Conservation (phyloP, 805 yeast genomes). For the Maudiozyma serrabonitensis region DNA sequence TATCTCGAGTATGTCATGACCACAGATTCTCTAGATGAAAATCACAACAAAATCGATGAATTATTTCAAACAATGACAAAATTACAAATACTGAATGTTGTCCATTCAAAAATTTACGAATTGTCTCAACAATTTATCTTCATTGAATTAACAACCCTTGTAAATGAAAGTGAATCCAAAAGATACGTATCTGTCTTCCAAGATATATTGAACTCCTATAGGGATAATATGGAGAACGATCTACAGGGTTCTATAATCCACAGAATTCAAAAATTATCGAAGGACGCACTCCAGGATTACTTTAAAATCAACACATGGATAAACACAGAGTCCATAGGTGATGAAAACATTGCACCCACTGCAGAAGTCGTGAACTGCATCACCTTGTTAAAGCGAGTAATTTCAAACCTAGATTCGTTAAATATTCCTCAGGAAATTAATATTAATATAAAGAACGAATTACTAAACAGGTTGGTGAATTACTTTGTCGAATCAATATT, state of each 20-base stretch:
- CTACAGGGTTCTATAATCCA: conserved; percentile 24
- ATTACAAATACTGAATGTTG: conserved; percentile 13
- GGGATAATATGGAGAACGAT: conserved; percentile 18
- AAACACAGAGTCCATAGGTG: conserved; percentile 1
- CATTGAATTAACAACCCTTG: conserved; percentile 15
- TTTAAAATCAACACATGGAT: conserved; percentile 29
- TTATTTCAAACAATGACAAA: conserved; percentile 19
- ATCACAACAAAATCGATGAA: conserved; percentile 18
- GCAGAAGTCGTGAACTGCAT: conserved; percentile 26
- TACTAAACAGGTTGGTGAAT: conserved; percentile 23
- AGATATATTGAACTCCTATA: conserved; percentile 23
- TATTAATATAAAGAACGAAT: conserved; percentile 18
- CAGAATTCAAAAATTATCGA: conserved; percentile 25
- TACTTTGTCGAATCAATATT: conserved; percentile 30
- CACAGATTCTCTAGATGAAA: conserved; percentile 13
- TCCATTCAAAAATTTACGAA: conserved; percentile 11
- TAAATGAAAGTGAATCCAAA: conserved; percentile 15
- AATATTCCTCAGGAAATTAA: conserved; percentile 10
- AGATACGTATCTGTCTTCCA: conserved; percentile 24
- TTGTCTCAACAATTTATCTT: conserved; percentile 14
- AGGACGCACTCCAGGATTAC: conserved; percentile 26
- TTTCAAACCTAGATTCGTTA: conserved; percentile 8
- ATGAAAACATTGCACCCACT: conserved; percentile 8
- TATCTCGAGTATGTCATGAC: conserved; percentile 18
- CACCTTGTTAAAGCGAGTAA: conserved; percentile 15